Base-by-base conservation (phyloP, 805 yeast species). In the Blastobotrys robertii region DNA sequence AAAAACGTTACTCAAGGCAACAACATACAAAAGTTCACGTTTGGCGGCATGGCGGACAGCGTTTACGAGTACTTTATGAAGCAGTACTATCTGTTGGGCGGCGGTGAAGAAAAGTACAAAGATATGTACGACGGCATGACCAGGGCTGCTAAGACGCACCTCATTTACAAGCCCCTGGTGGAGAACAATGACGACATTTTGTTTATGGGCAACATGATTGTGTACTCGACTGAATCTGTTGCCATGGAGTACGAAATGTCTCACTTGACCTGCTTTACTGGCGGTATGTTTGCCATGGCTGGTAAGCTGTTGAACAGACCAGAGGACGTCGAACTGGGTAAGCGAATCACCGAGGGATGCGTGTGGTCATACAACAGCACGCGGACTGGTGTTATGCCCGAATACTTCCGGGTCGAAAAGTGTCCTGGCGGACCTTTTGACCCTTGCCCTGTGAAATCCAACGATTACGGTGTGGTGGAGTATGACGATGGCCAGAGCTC, bases 271-370 rank as follows among this genome's bases (percentile, higher is more conserved):
- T 77, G 82, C 50, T 73, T 70, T 44, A 60, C 73, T 3, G 80
- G 79, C 11, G 75, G 79, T 2, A 73, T 72, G 68, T 62, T 70
- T 51, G 73, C 73, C 0, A 52, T 75, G 19, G 75, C 74, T 1
- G 62, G 74, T 4, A 67, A 60, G 37, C 43, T 73, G 1, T 63
- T 74, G 13, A 53, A 51, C 16, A 50, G 63, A 8, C 62, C 66
- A 5, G 56, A 54, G 28, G 70, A 70, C 44, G 46, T 68, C 38
- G 59, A 59, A 10, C 46, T 63, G n/a, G 80, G 74, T 3, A 59
- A 56, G 14, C 57, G 65, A 33, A 44, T 77, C 8, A 66, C 79
- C 0, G 55, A 65, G 36, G 78, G 80, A 5, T 76, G 81, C 52
- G 66, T 64, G 34, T 58, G 68, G 47, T 54, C 76, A 30, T 67